Evolutionary conservation across 345 rosid genomes (phyloP).

Genomic region (Diplotaxis tenuifolia): DNA sequence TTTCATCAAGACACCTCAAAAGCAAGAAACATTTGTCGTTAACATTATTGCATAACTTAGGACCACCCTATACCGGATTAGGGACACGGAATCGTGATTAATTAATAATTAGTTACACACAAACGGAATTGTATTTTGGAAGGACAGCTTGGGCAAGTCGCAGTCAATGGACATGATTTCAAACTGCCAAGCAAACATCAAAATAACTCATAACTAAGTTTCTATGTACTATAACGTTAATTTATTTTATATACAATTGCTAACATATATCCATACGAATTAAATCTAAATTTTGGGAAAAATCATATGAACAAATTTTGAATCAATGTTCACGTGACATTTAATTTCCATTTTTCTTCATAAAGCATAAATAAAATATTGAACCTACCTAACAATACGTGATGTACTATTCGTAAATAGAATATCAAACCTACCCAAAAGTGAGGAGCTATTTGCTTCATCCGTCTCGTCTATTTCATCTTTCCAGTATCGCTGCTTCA

Average conservation of each 20-base stretch:
- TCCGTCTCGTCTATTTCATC: background rate
- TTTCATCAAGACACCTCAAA: conserved; percentile 10
- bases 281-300: background rate
- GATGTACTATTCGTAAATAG: background rate
- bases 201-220: background rate
- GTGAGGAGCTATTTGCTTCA: background rate
- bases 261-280: background rate
- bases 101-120: background rate
- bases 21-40: conserved; percentile 1
- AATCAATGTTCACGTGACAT: background rate
- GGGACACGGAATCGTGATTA: conserved; percentile 7
- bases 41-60: background rate
- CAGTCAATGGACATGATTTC: background rate
- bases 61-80: conserved; percentile 10
- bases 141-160: background rate
- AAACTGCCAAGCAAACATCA: background rate
- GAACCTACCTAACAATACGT: background rate
- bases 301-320: background rate
- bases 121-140: background rate
- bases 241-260: too few species aligned
- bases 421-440: background rate
- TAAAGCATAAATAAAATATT: background rate
- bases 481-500: background rate
- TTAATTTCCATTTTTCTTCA: background rate
- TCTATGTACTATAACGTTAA: background rate